Evolutionary conservation across 495 filamentous ascomycete species (phyloP).

Genomic region (Xylaria nigripes): DNA sequence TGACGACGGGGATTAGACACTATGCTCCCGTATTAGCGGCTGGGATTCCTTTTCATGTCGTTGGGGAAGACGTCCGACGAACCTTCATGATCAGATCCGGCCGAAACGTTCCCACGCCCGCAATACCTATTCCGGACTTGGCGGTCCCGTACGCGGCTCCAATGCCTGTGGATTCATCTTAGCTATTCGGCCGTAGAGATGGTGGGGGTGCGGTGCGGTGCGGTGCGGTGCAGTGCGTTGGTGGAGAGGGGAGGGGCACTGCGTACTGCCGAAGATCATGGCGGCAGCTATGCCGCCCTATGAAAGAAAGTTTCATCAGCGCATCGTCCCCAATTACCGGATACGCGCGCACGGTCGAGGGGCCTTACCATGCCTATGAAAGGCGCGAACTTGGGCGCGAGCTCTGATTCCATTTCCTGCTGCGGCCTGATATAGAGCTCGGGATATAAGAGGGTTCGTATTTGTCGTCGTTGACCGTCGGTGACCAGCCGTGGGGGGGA

Average conservation of each 20-base stretch:
- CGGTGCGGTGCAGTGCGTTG: too few species aligned
- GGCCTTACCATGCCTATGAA: slow-evolving; percentile 91
- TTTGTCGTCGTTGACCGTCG: too few species aligned
- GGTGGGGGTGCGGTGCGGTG: too few species aligned
- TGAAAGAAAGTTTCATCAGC: slow-evolving; percentile 27
- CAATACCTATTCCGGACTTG: slow-evolving; percentile 93
- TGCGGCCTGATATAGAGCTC: too few species aligned
- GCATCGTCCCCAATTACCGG: slow-evolving; percentile 19
- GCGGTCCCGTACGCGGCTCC: slow-evolving; percentile 97
- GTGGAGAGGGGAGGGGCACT: slow-evolving; percentile 17
- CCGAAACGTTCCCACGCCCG: slow-evolving; percentile 86
- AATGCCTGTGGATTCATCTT: slow-evolving; percentile 48
- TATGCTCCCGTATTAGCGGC: slow-evolving; percentile 20
- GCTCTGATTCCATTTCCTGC: slow-evolving; percentile 44
- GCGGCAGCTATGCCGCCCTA: slow-evolving; percentile 85
- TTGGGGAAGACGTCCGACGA: slow-evolving; percentile 11
- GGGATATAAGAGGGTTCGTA: too few species aligned
- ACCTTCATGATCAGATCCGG: slow-evolving; percentile 98
- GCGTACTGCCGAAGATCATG: slow-evolving; percentile 90
- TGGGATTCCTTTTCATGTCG: neutral
- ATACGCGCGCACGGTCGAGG: slow-evolving; percentile 21
- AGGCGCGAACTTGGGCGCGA: slow-evolving; percentile 83
- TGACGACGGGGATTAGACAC: slow-evolving; percentile 94
- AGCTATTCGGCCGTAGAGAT: slow-evolving; percentile 1
- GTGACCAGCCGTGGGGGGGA: too few species aligned